Base-by-base conservation (phyloP, 495 filamentous ascomycete species). In the Hypoxylon intermedium region DNA sequence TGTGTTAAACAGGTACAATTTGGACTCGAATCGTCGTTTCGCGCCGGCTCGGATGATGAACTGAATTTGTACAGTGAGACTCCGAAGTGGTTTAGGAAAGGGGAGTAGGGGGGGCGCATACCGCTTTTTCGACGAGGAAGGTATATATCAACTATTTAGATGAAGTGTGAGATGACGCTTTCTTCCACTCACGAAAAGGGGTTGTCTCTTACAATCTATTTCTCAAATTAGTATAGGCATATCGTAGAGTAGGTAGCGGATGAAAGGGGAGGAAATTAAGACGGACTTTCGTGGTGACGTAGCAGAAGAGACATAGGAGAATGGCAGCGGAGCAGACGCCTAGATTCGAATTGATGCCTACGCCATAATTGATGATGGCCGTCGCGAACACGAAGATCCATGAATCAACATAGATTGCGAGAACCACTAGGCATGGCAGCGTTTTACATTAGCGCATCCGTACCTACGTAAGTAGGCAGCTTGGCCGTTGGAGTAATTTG, bases 51-150 rank as follows among this genome's bases (percentile, higher is more conserved):
- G 74, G 15, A 83, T 77, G 21, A 82, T 78, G 56, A 78, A 77
- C 81, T 84, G 28, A 7, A 1, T 11, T 13, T 1, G 5, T 18
- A n/a, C 13, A 1, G 2, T 45, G 52, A 65, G 31, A 65, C 44
- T 21, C 6, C 18, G 15, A 46, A 6, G 5, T 24, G 2, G 11
- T 7, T 1, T 5, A 9, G 30, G 11, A 23, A 9, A 42, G 13
- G 12, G 28, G 12, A 18, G 30, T 9, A 23, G 16, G 46, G 6
- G 3, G 20, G 20, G 0, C 0, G 53, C 78, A 50, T 72, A 83
- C 82, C 24, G 74, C 78, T 66, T 82, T 82, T 62, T 83, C 82
- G 0, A 81, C 79, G 16, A 82, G 63, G 49, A 83, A 83, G 30
- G 76, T 58, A 67, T 84, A 84, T 23, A 83, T 79, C 24, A 83